phyloP scores from a whole-genome alignment of 805 yeast species.

The Barnettozyma botsteinii region DNA sequence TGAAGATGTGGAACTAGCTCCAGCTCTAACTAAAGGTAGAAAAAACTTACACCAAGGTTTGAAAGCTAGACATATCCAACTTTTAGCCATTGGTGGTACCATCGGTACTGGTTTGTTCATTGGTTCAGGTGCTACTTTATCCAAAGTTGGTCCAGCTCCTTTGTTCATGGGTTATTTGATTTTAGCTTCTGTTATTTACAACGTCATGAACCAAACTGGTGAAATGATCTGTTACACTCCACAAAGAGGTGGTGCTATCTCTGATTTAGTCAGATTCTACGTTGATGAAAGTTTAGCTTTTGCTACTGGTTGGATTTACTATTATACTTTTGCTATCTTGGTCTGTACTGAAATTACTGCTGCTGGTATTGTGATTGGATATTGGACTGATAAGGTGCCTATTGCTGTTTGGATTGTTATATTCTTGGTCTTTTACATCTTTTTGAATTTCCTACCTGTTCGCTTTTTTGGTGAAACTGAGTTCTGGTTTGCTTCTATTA shows the following conservation, averaged over 20 bases:
- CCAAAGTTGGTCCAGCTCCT: constrained; percentile 50
- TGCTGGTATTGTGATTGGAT: constrained; percentile 55
- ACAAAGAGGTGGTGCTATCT: constrained; percentile 47
- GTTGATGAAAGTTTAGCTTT: constrained; percentile 64
- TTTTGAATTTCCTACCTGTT: constrained; percentile 67
- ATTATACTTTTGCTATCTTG: constrained; percentile 48
- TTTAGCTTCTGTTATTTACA: constrained; percentile 60
- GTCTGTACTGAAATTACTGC: constrained; percentile 65
- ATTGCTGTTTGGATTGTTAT: constrained; percentile 65
- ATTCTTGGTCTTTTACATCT: constrained; percentile 57
- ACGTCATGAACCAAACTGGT: constrained; percentile 57
- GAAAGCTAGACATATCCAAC: constrained; percentile 49
- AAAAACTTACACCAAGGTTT: constrained; percentile 30
- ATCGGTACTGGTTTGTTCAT: constrained; percentile 61
- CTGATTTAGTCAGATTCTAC: constrained; percentile 24
- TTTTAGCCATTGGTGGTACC: constrained; percentile 64
- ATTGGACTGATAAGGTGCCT: constrained; percentile 70
- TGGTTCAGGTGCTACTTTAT: constrained; percentile 53
- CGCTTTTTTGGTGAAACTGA: constrained; percentile 75
- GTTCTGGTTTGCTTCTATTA: constrained; percentile 68
- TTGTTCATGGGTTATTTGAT: constrained; percentile 51
- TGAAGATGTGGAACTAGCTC: background rate
- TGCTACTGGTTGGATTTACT: constrained; percentile 61
- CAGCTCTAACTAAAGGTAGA: background rate
- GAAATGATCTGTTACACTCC: constrained; percentile 62